Base-by-base conservation (phyloP, 176 grass and related monocot genomes). In the Melocanna baccifera region DNA sequence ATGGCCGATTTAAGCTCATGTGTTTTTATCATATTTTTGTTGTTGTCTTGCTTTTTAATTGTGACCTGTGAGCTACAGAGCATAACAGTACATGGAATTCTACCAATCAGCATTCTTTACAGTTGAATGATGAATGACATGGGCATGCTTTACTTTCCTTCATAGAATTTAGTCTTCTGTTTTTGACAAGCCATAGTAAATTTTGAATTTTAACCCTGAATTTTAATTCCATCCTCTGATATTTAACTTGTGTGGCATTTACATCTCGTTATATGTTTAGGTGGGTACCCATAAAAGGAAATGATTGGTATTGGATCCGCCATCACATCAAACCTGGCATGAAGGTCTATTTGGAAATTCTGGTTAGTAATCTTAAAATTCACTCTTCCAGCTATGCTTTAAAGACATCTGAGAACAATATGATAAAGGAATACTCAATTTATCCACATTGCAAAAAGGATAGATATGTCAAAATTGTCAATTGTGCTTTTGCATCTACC, bases 261-360 rank as follows among this genome's bases (percentile, higher is more conserved):
- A 53, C 34, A 43, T 71, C 79, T 71, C 6, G 5, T 16, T 30
- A 79, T 83, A 16, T 90, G 3, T 88, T 79, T 86, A 98, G 96
- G 83, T 98, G 96, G 96, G 91, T 95, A 29, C 93, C 96, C 1
- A 98, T 98, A 89, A 95, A 93, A 84, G 91, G 92, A 90, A 98
- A 98, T 56, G 96, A 98, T 88, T 98, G 93, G 96, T 98, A 95
- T 80, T 98, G 96, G 96, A 90, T 98, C 71, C 96, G 96, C 62
- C 96, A 98, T 91, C 96, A 98, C 66, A 91, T 98, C 79, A 93
- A 87, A 88, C 89, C 94, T 83, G 96, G 96, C 79, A 95, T 98
- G 96, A 88, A 88, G 64, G 96, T 98, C 34, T 86, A 92, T 69
- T 85, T 93, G 30, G 96, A 98, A 86, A 84, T 98, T 90, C 75